Base-by-base conservation (phyloP, 768 basidiomycete species). In the Porpolomopsis calyptriformis region DNA sequence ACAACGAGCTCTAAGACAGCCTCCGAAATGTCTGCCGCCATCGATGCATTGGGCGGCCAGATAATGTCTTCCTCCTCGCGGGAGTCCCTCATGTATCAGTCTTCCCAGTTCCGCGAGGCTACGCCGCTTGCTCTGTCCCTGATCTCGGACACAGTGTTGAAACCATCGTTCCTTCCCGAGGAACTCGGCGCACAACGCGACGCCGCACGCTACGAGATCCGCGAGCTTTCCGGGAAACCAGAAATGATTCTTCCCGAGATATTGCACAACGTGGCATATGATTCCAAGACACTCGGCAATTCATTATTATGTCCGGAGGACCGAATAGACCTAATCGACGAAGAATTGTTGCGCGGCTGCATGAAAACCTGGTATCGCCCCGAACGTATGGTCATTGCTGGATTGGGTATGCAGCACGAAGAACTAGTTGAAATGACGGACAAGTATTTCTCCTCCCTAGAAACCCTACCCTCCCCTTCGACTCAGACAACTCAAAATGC, bases 11-110 rank as follows among this genome's bases (percentile, higher is more conserved):
- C 74, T 20, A 77, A 85, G 46, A 74, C 85, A 1, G 78, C 79
- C 41, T 79, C 77, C 18, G 74, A 85, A 52, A 93, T 97, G 84
- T 76, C 82, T 3, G 67, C 69, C 2, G 82, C 84, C 31, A 83
- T 94, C 56, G 82, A 90, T 59, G 72, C 73, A 2, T 73, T 94
- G 26, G 93, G 94, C 33, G 90, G 91, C 12, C 90, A 94, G 66
- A 91, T 98, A 48, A 72, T 85, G 63, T 91, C 86, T 58, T 82
- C 90, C 14, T 87, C 90, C 14, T 84, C 90, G 2, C 74, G 96
- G 38, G 96, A 99, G 62, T 77, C 89, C 18, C 91, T 97, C 58
- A 89, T 96, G 85, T 99, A 98, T 60, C 96, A 98, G 64, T 94
- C 94, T 9, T 89, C 91, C 31, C 85, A 94, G 61, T 93, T 92